Conservation (phyloP, 768 basidiomycete species). For the Neoboletus brunneissimus region DNA sequence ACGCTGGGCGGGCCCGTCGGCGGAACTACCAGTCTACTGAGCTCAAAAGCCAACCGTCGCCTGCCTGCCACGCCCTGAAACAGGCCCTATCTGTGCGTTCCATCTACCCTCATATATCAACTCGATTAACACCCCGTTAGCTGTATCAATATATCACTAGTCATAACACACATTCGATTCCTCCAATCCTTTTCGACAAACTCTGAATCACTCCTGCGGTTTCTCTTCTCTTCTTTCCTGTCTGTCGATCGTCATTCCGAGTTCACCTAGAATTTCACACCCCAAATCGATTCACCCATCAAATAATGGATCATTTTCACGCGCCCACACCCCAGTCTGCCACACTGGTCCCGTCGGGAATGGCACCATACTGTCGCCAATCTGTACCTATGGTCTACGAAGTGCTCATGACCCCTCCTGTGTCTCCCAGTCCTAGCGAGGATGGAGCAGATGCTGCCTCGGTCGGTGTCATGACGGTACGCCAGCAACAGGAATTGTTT, state of each 20-base stretch:
- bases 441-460: slow-evolving; percentile 26
- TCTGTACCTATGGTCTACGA: slow-evolving; percentile 46
- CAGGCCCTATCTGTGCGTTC: slow-evolving; percentile 13
- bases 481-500: slow-evolving; percentile 12
- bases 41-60: slow-evolving; percentile 3
- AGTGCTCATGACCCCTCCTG: slow-evolving; percentile 69
- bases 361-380: slow-evolving; percentile 32
- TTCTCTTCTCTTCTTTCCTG: background rate
- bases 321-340: slow-evolving; percentile 20
- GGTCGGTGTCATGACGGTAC: slow-evolving; percentile 1
- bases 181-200: slow-evolving; percentile 4
- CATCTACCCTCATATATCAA: background rate
- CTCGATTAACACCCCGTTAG: slow-evolving; percentile 1
- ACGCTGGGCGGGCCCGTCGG: background rate
- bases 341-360: slow-evolving; percentile 10
- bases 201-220: background rate
- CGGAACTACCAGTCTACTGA: slow-evolving; percentile 1
- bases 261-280: background rate
- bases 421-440: slow-evolving; percentile 57
- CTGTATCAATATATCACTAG: slow-evolving; percentile 14
- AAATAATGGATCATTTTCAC: slow-evolving; percentile 26
- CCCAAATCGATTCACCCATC: background rate
- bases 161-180: background rate
- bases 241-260: background rate
- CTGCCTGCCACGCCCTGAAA: slow-evolving; percentile 7